Conservation (phyloP, 257 asterid species). For the Ajuga chamaepitys region DNA sequence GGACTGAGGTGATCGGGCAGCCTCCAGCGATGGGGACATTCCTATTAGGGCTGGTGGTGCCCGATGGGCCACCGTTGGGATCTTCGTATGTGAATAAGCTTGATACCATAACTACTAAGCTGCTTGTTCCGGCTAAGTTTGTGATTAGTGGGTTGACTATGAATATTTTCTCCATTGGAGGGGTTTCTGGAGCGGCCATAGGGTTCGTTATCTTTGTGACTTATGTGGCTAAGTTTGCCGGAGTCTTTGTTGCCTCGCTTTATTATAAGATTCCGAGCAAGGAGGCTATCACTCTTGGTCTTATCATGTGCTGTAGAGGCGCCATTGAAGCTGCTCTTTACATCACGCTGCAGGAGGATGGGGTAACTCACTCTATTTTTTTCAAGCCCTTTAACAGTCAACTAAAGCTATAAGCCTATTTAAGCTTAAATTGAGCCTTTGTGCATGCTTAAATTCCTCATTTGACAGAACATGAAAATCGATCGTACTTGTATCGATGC, state of each 20-base stretch:
- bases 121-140: slow-evolving; percentile 42
- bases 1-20: slow-evolving; percentile 40
- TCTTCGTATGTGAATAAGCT: background rate
- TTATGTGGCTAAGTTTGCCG: slow-evolving; percentile 34
- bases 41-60: slow-evolving; percentile 1
- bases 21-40: slow-evolving; percentile 45
- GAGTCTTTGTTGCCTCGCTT: slow-evolving; percentile 34
- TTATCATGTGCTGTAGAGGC: slow-evolving; percentile 59
- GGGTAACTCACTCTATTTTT: slow-evolving; percentile 21
- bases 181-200: background rate
- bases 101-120: slow-evolving; percentile 2
- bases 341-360: slow-evolving; percentile 32
- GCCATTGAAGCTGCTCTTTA: slow-evolving; percentile 39
- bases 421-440: too few species aligned
- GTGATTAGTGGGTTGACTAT: slow-evolving; percentile 31
- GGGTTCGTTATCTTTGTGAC: slow-evolving; percentile 24
- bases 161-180: slow-evolving; percentile 20
- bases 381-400: too few species aligned
- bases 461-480: too few species aligned
- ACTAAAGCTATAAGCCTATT: too few species aligned
- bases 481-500: too few species aligned
- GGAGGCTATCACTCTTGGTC: slow-evolving; percentile 47
- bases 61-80: background rate
- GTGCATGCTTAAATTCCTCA: too few species aligned
- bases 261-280: slow-evolving; percentile 20